Percentiles rank a stretch among this genome's conserved stretches.
These are phyloP conservation scores for Suhomyces canberraensis DNA, from an alignment of 805 yeast species.

Conservation along the genomic window DNA sequence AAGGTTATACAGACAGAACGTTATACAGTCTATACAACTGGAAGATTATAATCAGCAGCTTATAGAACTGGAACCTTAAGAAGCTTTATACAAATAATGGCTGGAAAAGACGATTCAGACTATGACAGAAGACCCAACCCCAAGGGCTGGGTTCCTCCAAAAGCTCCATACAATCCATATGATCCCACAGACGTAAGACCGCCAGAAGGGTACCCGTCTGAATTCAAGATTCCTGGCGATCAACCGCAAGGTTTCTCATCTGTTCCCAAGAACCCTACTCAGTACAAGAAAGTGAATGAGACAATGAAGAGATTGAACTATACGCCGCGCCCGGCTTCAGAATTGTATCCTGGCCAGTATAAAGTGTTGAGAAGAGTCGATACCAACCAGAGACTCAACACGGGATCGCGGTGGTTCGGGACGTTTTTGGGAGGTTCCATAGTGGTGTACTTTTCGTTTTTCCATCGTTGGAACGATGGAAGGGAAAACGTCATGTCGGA, in stretches of 20 bases:
- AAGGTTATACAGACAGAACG: background rate
- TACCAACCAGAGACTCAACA: conserved; percentile 49
- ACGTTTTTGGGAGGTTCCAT: conserved; percentile 47
- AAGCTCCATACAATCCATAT: conserved; percentile 82
- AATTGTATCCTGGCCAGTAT: conserved; percentile 73
- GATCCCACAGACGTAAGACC: conserved; percentile 77
- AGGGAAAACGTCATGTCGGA: conserved; percentile 70
- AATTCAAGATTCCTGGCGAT: conserved; percentile 64
- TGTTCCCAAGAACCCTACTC: conserved; percentile 64
- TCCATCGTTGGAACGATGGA: conserved; percentile 83
- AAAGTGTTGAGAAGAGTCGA: conserved; percentile 63
- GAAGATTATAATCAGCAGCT: too few relatives aligned
- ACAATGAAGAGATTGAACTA: conserved; percentile 73
- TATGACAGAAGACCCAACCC: conserved; percentile 69
- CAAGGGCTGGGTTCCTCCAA: conserved; percentile 75
- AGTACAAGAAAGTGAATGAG: conserved; percentile 63
- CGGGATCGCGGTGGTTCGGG: conserved; percentile 60
- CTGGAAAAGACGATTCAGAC: conserved; percentile 12
- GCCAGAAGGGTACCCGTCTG: conserved; percentile 83
- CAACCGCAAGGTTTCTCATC: conserved; percentile 52
- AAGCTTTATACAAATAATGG: too few relatives aligned
- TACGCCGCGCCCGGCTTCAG: conserved; percentile 74
- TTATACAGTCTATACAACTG: too few relatives aligned
- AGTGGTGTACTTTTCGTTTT: conserved; percentile 60
- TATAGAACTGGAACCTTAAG: too few relatives aligned